These are phyloP conservation scores for Lentinula boryana DNA, from an alignment of 768 basidiomycete species.

Conservation along the genomic window DNA sequence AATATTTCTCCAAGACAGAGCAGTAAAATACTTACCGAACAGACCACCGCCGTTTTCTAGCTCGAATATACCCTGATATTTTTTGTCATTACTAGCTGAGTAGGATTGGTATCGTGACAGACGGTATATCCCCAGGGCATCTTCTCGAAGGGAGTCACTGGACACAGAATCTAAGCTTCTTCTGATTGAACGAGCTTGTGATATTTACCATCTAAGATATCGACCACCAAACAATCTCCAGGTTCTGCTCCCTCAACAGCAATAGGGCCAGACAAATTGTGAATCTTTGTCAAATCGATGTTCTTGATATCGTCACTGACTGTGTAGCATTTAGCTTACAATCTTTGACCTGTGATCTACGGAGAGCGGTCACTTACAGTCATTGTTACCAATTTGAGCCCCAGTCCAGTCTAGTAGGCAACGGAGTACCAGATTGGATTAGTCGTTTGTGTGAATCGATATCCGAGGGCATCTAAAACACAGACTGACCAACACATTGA, in stretches of 20 bases:
- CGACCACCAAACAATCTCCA: slow-evolving; percentile 74
- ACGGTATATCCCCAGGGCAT: slow-evolving; percentile 78
- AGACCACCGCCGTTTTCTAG: slow-evolving; percentile 67
- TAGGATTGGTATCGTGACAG: slow-evolving; percentile 22
- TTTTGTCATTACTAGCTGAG: not conserved
- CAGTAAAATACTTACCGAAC: slow-evolving; percentile 37
- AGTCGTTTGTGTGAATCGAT: not conserved
- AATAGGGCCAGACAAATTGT: slow-evolving; percentile 74
- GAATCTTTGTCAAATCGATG: slow-evolving; percentile 58
- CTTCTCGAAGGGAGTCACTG: slow-evolving; percentile 62
- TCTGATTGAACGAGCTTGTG: not conserved
- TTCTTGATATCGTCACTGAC: slow-evolving; percentile 64
- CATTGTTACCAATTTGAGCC: slow-evolving; percentile 73
- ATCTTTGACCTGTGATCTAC: not conserved
- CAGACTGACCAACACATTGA: slow-evolving; percentile 53
- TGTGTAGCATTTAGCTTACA: slow-evolving; percentile 14
- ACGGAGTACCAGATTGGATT: not conserved
- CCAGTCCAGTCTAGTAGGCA: slow-evolving; percentile 69
- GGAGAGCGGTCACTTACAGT: slow-evolving; percentile 34
- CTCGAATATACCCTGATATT: slow-evolving; percentile 61
- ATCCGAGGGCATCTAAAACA: not conserved
- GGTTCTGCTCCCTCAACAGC: slow-evolving; percentile 73
- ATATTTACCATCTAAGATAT: slow-evolving; percentile 64
- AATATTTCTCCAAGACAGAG: not conserved
- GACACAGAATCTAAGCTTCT: not conserved